Base-by-base conservation (phyloP, 441 rosid genomes). In the Macaranga tanarius region DNA sequence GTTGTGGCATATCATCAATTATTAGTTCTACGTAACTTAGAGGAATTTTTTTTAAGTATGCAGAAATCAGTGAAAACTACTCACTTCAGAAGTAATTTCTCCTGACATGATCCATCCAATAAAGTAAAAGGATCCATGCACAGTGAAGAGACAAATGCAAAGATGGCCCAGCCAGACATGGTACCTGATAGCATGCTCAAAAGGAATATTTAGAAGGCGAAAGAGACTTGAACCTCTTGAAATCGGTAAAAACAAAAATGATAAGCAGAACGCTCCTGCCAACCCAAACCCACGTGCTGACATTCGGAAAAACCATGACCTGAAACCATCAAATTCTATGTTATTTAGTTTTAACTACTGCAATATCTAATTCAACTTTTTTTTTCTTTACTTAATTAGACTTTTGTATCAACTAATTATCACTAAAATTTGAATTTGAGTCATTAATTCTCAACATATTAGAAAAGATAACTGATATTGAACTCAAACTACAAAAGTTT, bases 231-330 rank as follows among this genome's bases (percentile, higher is more conserved):
- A 89, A 3, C 88, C 85, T 79, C 93, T 80, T 7, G 87, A 75
- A 54, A 87, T 78, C 0, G 89, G 91, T 67, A 82, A 84, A 75
- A 89, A 86, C 51, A 89, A 73, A 69, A 85, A 83, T 19, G 86
- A 86, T 84, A 88, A 28, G 83, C 91, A 89, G 71, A 84, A 75
- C 75, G 86, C 65, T 61, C 98, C 97, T 10, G 88, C 82, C 82
- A 87, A 81, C n/a, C 95, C 96, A 0, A 87, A 79, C 64, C 92
- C 91, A 51, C 87, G 86, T 69, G 88, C 98, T 0, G 89, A 77
- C 54, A 84, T 22, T 82, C 87, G 83, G 81, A 90, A 58, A 69
- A 88, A 42, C 70, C 77, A 16, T 47, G 82, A 42, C 60, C 98
- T 93, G 84, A 57, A 76, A 80, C 7, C 45, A 42, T 42, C 45